Percentiles rank a stretch among this genome's conserved stretches.
Conservation (phyloP, 2,329 filamentous ascomycete species). For the Cadophora sp. region DNA sequence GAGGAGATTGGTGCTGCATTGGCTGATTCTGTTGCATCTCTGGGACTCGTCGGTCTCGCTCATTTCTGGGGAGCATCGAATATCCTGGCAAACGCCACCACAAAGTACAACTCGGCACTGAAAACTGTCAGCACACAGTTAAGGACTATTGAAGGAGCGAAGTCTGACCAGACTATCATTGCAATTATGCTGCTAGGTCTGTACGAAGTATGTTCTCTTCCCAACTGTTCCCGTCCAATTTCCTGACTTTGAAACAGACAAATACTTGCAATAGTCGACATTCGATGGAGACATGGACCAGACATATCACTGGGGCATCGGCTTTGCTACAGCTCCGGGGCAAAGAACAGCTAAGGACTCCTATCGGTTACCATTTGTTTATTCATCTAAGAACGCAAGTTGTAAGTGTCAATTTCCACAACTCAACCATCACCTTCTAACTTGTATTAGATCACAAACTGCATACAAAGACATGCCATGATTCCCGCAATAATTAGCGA, state of each 20-base stretch:
- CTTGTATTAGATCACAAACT: constrained; percentile 52
- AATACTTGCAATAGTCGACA: constrained; percentile 42
- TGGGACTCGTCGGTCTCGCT: constrained; percentile 38
- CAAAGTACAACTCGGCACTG: constrained; percentile 37
- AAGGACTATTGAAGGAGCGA: constrained; percentile 34
- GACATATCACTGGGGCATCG: constrained; percentile 60
- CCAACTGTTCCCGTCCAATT: constrained; percentile 40
- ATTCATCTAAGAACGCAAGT: constrained; percentile 54
- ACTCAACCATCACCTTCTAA: constrained; percentile 40
- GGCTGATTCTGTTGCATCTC: constrained; percentile 33
- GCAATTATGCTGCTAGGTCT: constrained; percentile 40
- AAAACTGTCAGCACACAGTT: constrained; percentile 31
- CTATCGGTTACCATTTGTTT: constrained; percentile 59
- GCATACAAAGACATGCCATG: constrained; percentile 56
- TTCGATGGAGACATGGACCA: constrained; percentile 59
- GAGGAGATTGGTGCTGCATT: constrained; percentile 52
- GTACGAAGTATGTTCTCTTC: constrained; percentile 43
- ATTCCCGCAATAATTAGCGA: constrained; percentile 57
- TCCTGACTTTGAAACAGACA: constrained; percentile 27
- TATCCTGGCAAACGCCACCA: constrained; percentile 26
- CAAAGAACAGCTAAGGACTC: constrained; percentile 53
- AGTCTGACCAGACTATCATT: constrained; percentile 39
- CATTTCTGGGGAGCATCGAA: constrained; percentile 36
- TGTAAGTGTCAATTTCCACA: constrained; percentile 19
- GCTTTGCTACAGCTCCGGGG: constrained; percentile 58